These are phyloP conservation scores for Capsicum chinense DNA, from an alignment of 257 asterid species.

Conservation along the genomic window DNA sequence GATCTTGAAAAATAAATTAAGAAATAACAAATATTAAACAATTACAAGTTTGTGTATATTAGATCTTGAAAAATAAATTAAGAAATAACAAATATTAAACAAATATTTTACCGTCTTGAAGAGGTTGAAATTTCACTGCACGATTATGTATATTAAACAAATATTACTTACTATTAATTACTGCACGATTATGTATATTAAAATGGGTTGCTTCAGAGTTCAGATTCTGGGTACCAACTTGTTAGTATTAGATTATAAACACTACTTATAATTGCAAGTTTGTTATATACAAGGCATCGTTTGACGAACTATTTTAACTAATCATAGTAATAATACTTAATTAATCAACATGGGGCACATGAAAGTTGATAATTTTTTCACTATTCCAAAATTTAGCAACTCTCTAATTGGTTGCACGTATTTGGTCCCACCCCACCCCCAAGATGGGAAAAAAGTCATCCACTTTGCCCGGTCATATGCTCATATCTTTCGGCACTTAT, in stretches of 20 bases:
- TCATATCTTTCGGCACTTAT: too few species aligned
- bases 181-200: neutral
- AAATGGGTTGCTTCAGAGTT: constrained; percentile 21
- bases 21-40: too few species aligned
- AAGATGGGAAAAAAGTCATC: neutral
- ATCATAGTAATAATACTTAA: neutral
- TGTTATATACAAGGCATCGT: neutral
- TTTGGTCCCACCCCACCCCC: neutral
- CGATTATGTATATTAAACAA: neutral
- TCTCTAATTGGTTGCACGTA: neutral
- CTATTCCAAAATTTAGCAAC: neutral
- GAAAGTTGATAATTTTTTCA: neutral
- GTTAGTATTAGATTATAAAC: constrained; percentile 4
- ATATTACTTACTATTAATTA: too few species aligned
- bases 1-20: too few species aligned
- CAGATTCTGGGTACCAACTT: constrained; percentile 37
- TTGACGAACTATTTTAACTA: constrained; percentile 22
- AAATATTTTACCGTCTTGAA: neutral
- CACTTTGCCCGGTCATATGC: neutral
- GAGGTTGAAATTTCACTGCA: neutral
- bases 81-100: too few species aligned
- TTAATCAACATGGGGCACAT: constrained; percentile 13
- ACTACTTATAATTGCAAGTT: neutral
- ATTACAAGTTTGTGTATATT: too few species aligned
- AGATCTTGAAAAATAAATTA: too few species aligned